Conservation (phyloP, 306 rosid species). For the Calophaca sinica region DNA sequence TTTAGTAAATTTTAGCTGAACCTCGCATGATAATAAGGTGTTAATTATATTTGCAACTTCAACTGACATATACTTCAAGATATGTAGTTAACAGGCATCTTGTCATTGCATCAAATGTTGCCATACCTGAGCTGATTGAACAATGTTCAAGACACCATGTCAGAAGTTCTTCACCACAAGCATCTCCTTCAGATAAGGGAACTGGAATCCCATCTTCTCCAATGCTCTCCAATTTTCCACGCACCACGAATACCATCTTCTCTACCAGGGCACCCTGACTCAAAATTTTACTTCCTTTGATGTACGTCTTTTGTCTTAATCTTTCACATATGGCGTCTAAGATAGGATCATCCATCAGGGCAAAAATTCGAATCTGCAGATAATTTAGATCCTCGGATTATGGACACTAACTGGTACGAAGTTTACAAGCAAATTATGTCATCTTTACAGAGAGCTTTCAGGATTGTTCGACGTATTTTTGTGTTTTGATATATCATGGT, state of each 20-base stretch:
- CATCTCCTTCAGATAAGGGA: conserved; percentile 80
- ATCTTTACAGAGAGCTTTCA: background rate
- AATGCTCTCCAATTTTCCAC: conserved; percentile 78
- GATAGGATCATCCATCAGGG: conserved; percentile 77
- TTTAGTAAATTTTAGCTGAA: too few relatives aligned
- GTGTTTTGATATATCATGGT: background rate
- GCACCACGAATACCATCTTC: conserved; percentile 84
- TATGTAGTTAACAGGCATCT: too few relatives aligned
- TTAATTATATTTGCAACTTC: too few relatives aligned
- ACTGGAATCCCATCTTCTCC: conserved; percentile 68
- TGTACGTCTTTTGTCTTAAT: conserved; percentile 76
- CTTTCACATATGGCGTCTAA: conserved; percentile 76
- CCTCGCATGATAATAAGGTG: too few relatives aligned
- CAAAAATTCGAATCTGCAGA: conserved; percentile 72
- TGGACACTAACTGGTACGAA: background rate
- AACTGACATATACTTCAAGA: too few relatives aligned
- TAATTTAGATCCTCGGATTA: conserved; percentile 1
- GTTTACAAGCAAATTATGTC: conserved; percentile 1
- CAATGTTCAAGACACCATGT: conserved; percentile 83
- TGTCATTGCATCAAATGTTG: background rate
- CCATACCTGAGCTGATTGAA: conserved; percentile 71
- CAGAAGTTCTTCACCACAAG: conserved; percentile 90
- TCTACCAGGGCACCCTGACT: conserved; percentile 64
- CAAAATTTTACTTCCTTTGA: conserved; percentile 73
- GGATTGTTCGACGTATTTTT: background rate